These are phyloP conservation scores for Tetrapisispora arboricola DNA, from an alignment of 805 yeast species.

Conservation along the genomic window DNA sequence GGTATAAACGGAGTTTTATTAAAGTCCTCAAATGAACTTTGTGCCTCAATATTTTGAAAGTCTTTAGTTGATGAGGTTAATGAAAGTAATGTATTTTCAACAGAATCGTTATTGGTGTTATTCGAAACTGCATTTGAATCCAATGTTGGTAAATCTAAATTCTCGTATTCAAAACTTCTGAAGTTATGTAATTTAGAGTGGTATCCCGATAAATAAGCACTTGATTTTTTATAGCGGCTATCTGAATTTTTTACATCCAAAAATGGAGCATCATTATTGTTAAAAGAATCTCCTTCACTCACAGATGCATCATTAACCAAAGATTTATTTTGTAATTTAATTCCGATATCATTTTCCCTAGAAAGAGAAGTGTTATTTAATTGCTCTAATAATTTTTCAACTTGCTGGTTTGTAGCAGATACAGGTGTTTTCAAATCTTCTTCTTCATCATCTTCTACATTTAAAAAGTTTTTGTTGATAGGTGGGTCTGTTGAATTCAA, in stretches of 20 bases:
- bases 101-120: background rate
- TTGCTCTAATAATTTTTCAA: conserved; percentile 25
- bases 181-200: conserved; percentile 4
- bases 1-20: background rate
- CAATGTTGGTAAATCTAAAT: background rate
- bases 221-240: conserved; percentile 21
- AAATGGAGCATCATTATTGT: background rate
- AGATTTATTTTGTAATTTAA: background rate
- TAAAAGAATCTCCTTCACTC: background rate
- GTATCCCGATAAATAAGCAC: conserved; percentile 27
- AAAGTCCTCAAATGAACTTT: background rate
- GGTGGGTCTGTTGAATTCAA: background rate
- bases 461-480: background rate
- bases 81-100: background rate
- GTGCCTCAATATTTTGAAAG: background rate
- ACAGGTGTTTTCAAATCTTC: background rate
- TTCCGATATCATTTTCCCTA: conserved; percentile 9
- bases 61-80: background rate
- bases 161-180: background rate
- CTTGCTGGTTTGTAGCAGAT: conserved; percentile 15
- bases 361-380: conserved; percentile 21
- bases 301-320: background rate
- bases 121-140: background rate
- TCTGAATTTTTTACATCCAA: background rate
- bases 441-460: conserved; percentile 1